Percentiles rank a stretch among this genome's conserved stretches.
Conservation (phyloP, 1,284 basidiomycete species). For the Cutaneotrichosporon cavernicola region DNA sequence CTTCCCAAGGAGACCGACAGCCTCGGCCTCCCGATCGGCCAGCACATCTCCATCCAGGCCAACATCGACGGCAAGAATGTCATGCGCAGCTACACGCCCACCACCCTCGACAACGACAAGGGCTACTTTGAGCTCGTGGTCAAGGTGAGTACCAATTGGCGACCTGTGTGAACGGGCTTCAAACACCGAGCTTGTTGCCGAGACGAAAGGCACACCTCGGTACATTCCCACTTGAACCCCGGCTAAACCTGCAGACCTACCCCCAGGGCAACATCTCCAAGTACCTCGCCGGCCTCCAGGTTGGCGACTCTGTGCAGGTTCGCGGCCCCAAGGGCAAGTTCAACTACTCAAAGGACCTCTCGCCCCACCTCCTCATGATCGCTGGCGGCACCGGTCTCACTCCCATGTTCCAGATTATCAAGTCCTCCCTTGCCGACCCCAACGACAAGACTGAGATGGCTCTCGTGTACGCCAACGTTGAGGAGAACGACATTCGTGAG, state of each 20-base stretch:
- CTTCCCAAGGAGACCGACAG: slow-evolving; percentile 71
- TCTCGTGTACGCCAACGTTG: slow-evolving; percentile 97
- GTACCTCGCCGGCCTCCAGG: slow-evolving; percentile 73
- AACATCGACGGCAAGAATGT: slow-evolving; percentile 89
- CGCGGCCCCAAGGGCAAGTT: slow-evolving; percentile 97
- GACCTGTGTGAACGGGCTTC: neutral
- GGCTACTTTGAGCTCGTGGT: slow-evolving; percentile 96
- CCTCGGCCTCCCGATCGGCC: slow-evolving; percentile 94
- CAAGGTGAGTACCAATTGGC: slow-evolving; percentile 64
- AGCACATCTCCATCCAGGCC: slow-evolving; percentile 91
- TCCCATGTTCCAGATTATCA: slow-evolving; percentile 96
- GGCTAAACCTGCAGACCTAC: slow-evolving; percentile 67
- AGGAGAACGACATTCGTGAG: slow-evolving; percentile 71
- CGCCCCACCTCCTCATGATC: slow-evolving; percentile 88
- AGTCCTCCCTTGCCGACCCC: slow-evolving; percentile 79
- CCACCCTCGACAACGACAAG: slow-evolving; percentile 84
- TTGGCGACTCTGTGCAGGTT: slow-evolving; percentile 82
- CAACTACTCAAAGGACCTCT: slow-evolving; percentile 67
- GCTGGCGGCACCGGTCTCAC: slow-evolving; percentile 93
- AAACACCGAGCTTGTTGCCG: neutral
- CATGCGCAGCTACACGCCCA: slow-evolving; percentile 91
- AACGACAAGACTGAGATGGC: slow-evolving; percentile 75
- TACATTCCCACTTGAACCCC: neutral
- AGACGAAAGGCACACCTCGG: neutral
- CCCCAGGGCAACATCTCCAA: slow-evolving; percentile 96